Conservation (phyloP, 192 early-diverging fungal species). For the Obelidium mucronatum region DNA sequence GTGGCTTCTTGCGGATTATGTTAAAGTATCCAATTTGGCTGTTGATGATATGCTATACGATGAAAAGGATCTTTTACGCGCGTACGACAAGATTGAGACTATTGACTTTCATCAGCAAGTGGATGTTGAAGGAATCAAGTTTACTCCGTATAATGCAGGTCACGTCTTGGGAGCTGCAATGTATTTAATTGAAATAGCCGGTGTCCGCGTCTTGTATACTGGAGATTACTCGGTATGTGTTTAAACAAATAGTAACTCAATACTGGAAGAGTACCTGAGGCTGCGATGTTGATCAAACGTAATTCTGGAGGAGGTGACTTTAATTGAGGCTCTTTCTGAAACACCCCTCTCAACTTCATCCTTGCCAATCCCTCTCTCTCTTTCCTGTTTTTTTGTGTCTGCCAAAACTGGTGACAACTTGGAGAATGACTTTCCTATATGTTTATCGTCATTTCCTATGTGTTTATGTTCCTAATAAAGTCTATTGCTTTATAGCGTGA, state of each 20-base stretch:
- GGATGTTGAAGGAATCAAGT: constrained; percentile 87
- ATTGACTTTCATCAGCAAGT: constrained; percentile 97
- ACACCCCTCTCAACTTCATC: no score
- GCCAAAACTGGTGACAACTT: no score
- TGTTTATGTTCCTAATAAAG: no score
- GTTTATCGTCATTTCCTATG: no score
- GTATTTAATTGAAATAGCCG: constrained; percentile 76
- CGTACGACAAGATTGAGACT: constrained; percentile 90
- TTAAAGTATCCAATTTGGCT: constrained; percentile 85
- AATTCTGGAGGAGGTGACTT: no score
- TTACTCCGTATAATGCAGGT: constrained; percentile 90
- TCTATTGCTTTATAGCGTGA: no score
- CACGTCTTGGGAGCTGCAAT: constrained; percentile 98
- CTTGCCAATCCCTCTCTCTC: neutral
- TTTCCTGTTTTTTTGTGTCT: neutral
- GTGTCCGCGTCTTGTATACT: constrained; percentile 94
- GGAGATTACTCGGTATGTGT: constrained; percentile 86
- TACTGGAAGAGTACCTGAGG: no score
- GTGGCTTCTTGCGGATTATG: constrained; percentile 95
- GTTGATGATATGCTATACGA: constrained; percentile 86
- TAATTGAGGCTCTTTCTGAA: no score
- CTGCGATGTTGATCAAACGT: neutral
- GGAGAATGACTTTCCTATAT: no score
- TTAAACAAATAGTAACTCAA: neutral
- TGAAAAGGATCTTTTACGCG: constrained; percentile 83